Percentiles rank a stretch among this genome's conserved stretches.
These are phyloP conservation scores for Penicillium sp. DNA, from an alignment of 2,329 filamentous ascomycete species.

Conservation along the genomic window DNA sequence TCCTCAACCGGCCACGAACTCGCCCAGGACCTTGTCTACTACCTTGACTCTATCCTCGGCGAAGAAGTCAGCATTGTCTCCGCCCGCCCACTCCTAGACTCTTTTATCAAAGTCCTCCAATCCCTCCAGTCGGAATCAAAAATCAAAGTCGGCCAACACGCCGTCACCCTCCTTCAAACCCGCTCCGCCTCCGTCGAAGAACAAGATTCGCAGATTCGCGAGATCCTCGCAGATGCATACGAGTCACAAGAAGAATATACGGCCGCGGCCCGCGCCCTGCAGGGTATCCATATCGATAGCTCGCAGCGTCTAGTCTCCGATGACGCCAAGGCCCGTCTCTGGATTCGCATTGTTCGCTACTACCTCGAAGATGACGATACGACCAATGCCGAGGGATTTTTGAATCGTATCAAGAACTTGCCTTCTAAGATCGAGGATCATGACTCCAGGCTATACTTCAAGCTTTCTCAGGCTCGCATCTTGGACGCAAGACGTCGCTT, in stretches of 20 bases:
- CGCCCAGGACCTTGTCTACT: slow-evolving; percentile 65
- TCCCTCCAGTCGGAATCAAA: slow-evolving; percentile 60
- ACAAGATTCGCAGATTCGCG: slow-evolving; percentile 75
- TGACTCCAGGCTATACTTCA: slow-evolving; percentile 78
- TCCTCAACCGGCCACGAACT: slow-evolving; percentile 49
- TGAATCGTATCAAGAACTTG: slow-evolving; percentile 94
- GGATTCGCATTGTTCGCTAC: slow-evolving; percentile 92
- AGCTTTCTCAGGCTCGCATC: slow-evolving; percentile 89
- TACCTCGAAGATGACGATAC: slow-evolving; percentile 94
- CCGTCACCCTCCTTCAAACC: slow-evolving; percentile 67
- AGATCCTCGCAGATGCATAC: slow-evolving; percentile 79
- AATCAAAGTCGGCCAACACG: slow-evolving; percentile 73
- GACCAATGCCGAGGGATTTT: slow-evolving; percentile 76
- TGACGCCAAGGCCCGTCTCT: slow-evolving; percentile 78
- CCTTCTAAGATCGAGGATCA: slow-evolving; percentile 74
- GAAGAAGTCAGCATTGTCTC: slow-evolving; percentile 75
- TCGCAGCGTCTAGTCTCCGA: slow-evolving; percentile 82
- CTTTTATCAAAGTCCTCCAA: slow-evolving; percentile 66
- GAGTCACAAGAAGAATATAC: slow-evolving; percentile 79
- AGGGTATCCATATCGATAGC: slow-evolving; percentile 83
- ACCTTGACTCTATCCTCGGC: slow-evolving; percentile 68
- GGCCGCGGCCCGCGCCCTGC: slow-evolving; percentile 73
- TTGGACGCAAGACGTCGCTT: slow-evolving; percentile 88
- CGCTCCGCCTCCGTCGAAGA: slow-evolving; percentile 78
- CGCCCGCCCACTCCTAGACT: slow-evolving; percentile 68